Evolutionary conservation across 768 basidiomycete genomes (phyloP), one percentile per base, ranked within the genome.

Genomic region (Mycena capillaripes): DNA sequence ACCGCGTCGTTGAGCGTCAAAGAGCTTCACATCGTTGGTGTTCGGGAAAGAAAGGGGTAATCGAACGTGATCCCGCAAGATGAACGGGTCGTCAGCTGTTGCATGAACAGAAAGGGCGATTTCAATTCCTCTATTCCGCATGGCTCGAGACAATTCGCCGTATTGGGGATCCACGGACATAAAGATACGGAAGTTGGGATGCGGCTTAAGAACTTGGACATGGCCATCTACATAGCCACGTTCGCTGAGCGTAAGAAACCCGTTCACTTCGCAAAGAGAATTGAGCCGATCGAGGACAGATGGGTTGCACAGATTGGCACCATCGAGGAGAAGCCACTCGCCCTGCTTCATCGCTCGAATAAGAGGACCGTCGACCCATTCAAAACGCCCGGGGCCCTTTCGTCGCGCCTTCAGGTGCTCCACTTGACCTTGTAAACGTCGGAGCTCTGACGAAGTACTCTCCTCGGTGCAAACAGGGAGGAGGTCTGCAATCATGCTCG

Each of bases 41-140:
- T 61, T 12, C 21, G 64, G 21, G 40, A 75, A 42, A 32, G 68
- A 75, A 3, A 48, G 69, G 42, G 90, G 88, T n/a, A 93, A 83
- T 32, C 91, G 86, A 36, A 82, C 71, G 76, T 87, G 81, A 66
- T 90, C 86, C 19, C 82, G 80, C 19, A 92, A 68, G 29, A 88
- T 84, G 34, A 62, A 65, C 11, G 36, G n/a, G 73, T 93, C 92
- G 69, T 91, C 89, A 14, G 82, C 74, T 17, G 79, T 77, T 57
- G 82, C 79, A 23, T 69, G 62, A 7, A 78, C 60, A 12, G 86
- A 64, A 64, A 96, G 76, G 32, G 88, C 87, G 56, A 98, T 88
- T 81, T 99, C 98, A 40, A 98, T 85, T 21, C 97, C 97, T 67
- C 98, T 91, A 82, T 99, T 99, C 29, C 98, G 93, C 98, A 99